Conservation (phyloP, 2,329 filamentous ascomycete genomes). For the Colletotrichum limetticola region DNA sequence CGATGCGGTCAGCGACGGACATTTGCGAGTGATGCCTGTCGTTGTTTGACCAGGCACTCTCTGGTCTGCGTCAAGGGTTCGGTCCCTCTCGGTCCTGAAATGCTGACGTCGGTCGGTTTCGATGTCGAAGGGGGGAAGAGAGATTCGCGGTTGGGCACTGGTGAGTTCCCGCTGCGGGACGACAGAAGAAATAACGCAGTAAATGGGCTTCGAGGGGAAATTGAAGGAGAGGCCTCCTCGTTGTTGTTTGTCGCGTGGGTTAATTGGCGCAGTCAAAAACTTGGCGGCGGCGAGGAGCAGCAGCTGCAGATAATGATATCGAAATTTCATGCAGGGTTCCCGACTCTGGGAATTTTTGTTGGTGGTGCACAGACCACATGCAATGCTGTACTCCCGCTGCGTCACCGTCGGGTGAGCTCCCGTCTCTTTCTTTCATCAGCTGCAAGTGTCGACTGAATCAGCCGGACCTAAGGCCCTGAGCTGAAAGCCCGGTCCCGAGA, state of each 20-base stretch:
- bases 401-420: conserved; percentile 21
- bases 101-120: conserved; percentile 8
- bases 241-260: conserved; percentile 22
- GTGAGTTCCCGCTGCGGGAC: conserved; percentile 2
- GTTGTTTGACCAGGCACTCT: conserved; percentile 19
- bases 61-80: conserved; percentile 40
- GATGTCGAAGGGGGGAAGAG: background rate
- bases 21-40: conserved; percentile 47
- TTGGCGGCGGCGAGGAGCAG: conserved; percentile 33
- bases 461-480: background rate
- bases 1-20: conserved; percentile 66
- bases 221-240: conserved; percentile 18
- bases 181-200: background rate
- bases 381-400: conserved; percentile 21
- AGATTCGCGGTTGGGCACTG: background rate
- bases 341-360: conserved; percentile 32
- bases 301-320: conserved; percentile 19
- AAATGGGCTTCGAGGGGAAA: background rate
- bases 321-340: conserved; percentile 34
- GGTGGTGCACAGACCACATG: conserved; percentile 24
- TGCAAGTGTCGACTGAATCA: background rate
- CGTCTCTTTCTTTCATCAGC: background rate
- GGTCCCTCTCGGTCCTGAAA: background rate
- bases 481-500: background rate
- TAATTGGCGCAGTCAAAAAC: conserved; percentile 24